These are phyloP conservation scores for Globisporangium cederbergense DNA, from an alignment of 352 stramenopile genomes.

Conservation along the genomic window DNA sequence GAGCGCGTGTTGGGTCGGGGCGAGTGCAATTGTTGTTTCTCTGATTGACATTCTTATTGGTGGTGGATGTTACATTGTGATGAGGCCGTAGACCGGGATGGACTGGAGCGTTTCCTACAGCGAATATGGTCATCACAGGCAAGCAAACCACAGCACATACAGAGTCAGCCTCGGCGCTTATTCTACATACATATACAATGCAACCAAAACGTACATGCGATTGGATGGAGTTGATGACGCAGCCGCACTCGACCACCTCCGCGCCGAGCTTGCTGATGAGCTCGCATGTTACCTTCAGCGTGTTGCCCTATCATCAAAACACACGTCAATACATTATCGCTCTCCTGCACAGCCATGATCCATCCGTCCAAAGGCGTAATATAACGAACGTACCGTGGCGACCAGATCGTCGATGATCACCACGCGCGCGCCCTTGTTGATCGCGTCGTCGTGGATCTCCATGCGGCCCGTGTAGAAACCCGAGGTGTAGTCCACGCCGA, in stretches of 20 bases:
- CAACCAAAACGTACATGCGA: conserved; percentile 31
- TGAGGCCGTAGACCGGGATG: conserved; percentile 50
- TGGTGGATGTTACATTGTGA: conserved; percentile 34
- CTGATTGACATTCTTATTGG: too few species aligned
- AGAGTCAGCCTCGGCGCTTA: background rate
- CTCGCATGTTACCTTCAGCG: conserved; percentile 74
- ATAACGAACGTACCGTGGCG: conserved; percentile 42
- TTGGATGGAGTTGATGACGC: conserved; percentile 63
- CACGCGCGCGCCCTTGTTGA: conserved; percentile 59
- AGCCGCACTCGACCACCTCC: conserved; percentile 76
- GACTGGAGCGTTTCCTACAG: conserved; percentile 43
- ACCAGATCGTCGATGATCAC: conserved; percentile 82
- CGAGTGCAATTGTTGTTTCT: too few species aligned
- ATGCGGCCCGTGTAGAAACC: conserved; percentile 70
- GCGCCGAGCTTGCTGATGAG: conserved; percentile 66
- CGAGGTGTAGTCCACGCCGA: conserved; percentile 80
- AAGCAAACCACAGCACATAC: background rate
- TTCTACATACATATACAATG: background rate
- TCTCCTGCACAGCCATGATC: background rate
- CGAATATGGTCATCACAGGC: background rate
- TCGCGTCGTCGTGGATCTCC: conserved; percentile 83
- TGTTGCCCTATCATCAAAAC: conserved; percentile 49
- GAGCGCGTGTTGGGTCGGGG: too few species aligned
- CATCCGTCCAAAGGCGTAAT: background rate
- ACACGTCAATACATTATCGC: background rate